Evolutionary conservation across 2,329 filamentous ascomycete genomes (phyloP), one percentile per base, ranked within the genome.

Genomic region (Colletotrichum phormii): DNA sequence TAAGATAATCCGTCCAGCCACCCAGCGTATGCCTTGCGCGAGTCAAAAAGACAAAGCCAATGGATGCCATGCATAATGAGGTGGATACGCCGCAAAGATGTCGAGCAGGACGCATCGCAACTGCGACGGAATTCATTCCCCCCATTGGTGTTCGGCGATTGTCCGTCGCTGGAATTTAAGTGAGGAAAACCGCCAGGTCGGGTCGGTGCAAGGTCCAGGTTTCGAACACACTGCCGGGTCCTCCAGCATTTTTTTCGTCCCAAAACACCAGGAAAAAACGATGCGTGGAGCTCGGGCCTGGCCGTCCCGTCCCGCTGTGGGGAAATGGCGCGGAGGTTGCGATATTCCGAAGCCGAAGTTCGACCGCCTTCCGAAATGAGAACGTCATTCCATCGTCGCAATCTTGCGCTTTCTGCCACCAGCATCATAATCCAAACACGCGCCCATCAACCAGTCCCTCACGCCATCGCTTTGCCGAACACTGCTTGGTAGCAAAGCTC

Each of bases 401-500:
- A 71, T 61, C 71, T 69, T 9, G 55, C 42, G 13, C 59, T 75
- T n/a, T 73, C 67, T 66, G 78, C 75, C 78, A 80, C 75, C 65
- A 69, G 71, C 73, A 66, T 69, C 64, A 62, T 49, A 51, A 73
- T 37, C 66, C 61, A 59, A 65, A 71, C 71, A 70, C 29, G 58
- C 71, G 66, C 66, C 61, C 66, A 73, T 73, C 61, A 65, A 64
- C 37, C 57, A 71, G 61, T 35, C 60, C 33, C 57, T 46, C 51
- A 18, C 59, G 53, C 60, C 46, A 62, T 65, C 71, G 61, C n/a
- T 61, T 59, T 8, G 35, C 54, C 60, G 35, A 37, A 65, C 60
- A 37, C 64, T 62, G 55, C 54, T 18, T 46, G 54, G 35, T 49
- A 49, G 33, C 26, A 42, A 18, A 70, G 71, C 71, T 73, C 64